Evolutionary conservation across 495 filamentous ascomycete species (phyloP), one percentile per base, ranked within the genome.

Genomic region (Niebla homalea): DNA sequence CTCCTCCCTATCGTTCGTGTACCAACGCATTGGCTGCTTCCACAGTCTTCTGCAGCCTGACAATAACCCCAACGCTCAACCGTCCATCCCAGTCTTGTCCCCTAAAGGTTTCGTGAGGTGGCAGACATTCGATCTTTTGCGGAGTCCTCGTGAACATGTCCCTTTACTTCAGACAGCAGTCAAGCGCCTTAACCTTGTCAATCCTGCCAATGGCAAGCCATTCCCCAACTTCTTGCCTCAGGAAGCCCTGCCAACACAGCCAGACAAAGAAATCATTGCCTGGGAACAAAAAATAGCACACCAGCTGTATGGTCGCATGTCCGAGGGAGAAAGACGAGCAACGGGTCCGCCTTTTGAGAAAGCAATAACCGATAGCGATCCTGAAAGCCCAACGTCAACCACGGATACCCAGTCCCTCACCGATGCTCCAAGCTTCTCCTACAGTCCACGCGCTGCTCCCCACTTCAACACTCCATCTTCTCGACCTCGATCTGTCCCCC

Each of bases 51-150:
- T 32, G 2, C 81, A 82, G 48, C 82, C 84, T 0, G 77, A 79
- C 18, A 66, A 71, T 12, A 77, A 89, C 55, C 79, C 84, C 41
- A 94, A 83, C 59, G 72, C 75, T 2, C 66, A 80, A 11, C 92
- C 92, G 0, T 78, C 76, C 1, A 73, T 94, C 36, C 92, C 92
- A 10, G 85, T 87, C 14, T 69, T 98, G 49, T 89, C 88, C 36
- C 70, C 74, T 0, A 78, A 76, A 54, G 92, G 92, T 21, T 98
- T 94, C 62, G 81, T 90, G 37, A 80, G 83, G 59, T 98, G 90
- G 89, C 86, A 96, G 71, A 85, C 85, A 2, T 88, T 98, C 15
- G 88, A 97, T 66, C 68, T 94, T 25, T 72, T 97, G 26, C 75
- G 97, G 12, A 85, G 83, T 47, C 92, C 93, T 2, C 81, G 87